A percentile compares a stretch with the other conserved stretches of the same genome.
Evolutionary conservation across 257 asterid genomes (phyloP).

Genomic region (Parsonsia alboflavescens): DNA sequence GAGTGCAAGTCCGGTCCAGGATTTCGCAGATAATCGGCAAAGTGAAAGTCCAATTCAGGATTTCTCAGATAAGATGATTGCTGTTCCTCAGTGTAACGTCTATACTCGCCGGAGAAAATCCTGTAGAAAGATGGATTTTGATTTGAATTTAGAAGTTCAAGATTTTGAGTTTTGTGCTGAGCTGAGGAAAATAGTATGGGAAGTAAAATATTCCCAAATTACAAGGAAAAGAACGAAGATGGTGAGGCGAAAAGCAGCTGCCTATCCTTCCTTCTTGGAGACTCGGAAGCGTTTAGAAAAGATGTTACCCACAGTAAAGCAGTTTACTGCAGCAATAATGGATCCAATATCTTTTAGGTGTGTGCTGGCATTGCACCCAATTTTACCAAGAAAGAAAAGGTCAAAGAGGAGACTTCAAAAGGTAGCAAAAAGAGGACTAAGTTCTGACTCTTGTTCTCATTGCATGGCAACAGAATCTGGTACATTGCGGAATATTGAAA

Average conservation of each 20-base stretch:
- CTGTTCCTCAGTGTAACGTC: neutral
- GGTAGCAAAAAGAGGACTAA: neutral
- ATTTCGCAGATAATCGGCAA: neutral
- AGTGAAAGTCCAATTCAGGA: neutral
- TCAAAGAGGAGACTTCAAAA: neutral
- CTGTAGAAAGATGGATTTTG: neutral
- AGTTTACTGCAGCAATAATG: neutral
- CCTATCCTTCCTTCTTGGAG: neutral
- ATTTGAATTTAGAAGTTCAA: neutral
- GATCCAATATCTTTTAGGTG: neutral
- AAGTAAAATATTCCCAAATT: neutral
- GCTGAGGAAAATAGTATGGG: neutral
- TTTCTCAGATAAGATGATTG: neutral
- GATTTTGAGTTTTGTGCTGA: neutral
- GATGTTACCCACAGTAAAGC: neutral
- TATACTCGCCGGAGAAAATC: neutral
- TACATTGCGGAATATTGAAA: neutral
- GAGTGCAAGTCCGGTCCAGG: neutral
- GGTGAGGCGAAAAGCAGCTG: neutral
- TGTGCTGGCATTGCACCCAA: neutral
- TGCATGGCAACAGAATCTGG: neutral
- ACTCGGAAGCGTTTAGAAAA: neutral
- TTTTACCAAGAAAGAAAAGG: neutral
- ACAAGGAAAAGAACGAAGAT: neutral
- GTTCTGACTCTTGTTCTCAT: neutral